Evolutionary conservation across 164 flowering plant genomes (phyloP).

Genomic region (Magnolia officinalis): DNA sequence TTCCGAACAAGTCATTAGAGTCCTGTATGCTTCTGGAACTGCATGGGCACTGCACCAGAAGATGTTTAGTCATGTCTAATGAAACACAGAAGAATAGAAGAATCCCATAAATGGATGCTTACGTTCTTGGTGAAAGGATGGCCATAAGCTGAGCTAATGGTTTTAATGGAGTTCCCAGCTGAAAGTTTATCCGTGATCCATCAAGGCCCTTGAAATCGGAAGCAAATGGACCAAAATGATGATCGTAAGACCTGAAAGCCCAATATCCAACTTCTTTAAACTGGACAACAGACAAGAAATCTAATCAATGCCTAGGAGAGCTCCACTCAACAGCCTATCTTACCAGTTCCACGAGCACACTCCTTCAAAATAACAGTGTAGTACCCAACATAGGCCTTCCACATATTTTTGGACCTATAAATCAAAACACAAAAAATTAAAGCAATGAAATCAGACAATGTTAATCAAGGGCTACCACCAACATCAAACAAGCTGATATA

Average conservation of each 20-base stretch:
- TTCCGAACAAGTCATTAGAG: constrained; percentile 24
- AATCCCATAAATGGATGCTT: background rate
- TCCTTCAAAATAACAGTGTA: constrained; percentile 41
- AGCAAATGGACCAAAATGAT: constrained; percentile 53
- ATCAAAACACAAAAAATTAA: too few species aligned
- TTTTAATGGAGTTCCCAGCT: constrained; percentile 40
- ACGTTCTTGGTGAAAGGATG: constrained; percentile 57
- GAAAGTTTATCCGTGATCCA: constrained; percentile 22
- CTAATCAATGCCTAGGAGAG: background rate
- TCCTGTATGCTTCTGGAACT: constrained; percentile 32
- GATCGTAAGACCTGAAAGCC: constrained; percentile 44
- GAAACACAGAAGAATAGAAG: background rate
- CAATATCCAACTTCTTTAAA: background rate
- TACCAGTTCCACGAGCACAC: constrained; percentile 63
- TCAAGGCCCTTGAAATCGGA: constrained; percentile 46
- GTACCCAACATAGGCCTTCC: constrained; percentile 57
- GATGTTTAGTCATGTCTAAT: background rate
- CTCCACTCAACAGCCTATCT: constrained; percentile 4
- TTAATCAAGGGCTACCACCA: too few species aligned
- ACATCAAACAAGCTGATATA: too few species aligned
- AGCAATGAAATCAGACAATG: too few species aligned
- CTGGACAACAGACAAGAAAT: background rate
- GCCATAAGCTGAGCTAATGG: constrained; percentile 61
- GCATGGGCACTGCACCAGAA: constrained; percentile 27
- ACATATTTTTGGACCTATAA: constrained; percentile 39